Percentiles rank a stretch among this genome's conserved stretches.
phyloP scores from a whole-genome alignment of 495 filamentous ascomycete species.

The Penicillium simplicissimum region DNA sequence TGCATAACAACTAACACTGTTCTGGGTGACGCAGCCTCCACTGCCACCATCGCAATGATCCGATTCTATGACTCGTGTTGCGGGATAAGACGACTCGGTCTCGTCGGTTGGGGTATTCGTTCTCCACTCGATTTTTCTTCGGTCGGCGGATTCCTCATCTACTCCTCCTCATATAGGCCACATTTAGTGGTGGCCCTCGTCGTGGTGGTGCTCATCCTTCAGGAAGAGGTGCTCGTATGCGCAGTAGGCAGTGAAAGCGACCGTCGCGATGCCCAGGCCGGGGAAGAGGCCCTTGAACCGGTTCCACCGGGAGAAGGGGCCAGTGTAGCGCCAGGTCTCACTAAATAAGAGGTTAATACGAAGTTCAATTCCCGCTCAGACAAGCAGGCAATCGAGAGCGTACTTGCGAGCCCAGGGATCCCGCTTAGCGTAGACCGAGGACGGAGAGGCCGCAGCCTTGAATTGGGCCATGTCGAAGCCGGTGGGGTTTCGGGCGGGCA shows the following conservation, averaged over 20 bases:
- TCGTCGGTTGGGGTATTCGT: conserved; percentile 33
- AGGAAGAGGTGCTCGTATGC: conserved; percentile 84
- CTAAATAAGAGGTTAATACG: conserved; percentile 47
- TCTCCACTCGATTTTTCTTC: conserved; percentile 23
- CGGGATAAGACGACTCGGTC: conserved; percentile 17
- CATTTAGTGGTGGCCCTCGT: conserved; percentile 47
- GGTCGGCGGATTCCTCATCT: conserved; percentile 15
- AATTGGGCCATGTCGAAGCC: conserved; percentile 80
- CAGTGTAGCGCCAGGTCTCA: conserved; percentile 92
- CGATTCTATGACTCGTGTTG: conserved; percentile 15
- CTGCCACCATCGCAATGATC: conserved; percentile 15
- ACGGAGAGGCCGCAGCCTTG: conserved; percentile 62
- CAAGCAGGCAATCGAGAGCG: conserved; percentile 15
- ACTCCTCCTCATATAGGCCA: conserved; percentile 6
- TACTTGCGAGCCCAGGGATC: conserved; percentile 89
- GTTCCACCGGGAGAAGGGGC: conserved; percentile 83
- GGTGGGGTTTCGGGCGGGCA: conserved; percentile 69
- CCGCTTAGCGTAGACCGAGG: conserved; percentile 56
- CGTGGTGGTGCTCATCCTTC: conserved; percentile 70
- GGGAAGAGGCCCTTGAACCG: conserved; percentile 85
- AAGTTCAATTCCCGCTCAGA: conserved; percentile 3
- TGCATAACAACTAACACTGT: conserved; percentile 14
- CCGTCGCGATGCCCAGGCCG: conserved; percentile 86
- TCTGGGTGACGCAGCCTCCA: conserved; percentile 5
- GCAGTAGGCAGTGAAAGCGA: conserved; percentile 88